Base-by-base conservation (phyloP, 257 asterid genomes). In the Plantago ovata region DNA sequence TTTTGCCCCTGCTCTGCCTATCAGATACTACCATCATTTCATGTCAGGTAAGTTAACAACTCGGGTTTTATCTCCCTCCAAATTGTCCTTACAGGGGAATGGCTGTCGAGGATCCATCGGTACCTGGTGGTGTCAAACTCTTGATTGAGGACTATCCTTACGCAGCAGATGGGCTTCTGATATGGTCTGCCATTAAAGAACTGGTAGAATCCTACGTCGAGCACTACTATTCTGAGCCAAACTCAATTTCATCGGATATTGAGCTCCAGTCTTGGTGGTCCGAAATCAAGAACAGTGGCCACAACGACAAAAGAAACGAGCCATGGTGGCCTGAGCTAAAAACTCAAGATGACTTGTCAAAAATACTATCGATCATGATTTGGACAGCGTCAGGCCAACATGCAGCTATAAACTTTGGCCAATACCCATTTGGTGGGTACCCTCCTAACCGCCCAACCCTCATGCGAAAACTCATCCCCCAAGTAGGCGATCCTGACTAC, bases 311-410 rank as follows among this genome's bases (percentile, higher is more conserved):
- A 58, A 74, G 80, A 72, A 62, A 84, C 0, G 95, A 89, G 72
- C 75, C 90, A 0, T 89, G 97, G 97, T 89, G 97, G 97, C 95
- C 95, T 22, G 73, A 72, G 13, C 97, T 86, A 38, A 36, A 44
- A 1, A 86, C 90, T 9, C 85, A 82, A 45, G 87, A 80, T 45
- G 97, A 84, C 63, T 78, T 89, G 56, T 75, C 88, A 0, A 56
- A 63, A 61, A 86, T 89, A 20, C 79, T 89, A 10, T 63, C 95
- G 42, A 89, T 74, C 14, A 89, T 89, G 64, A 84, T 89, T 42
- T 89, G 97, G 97, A 68, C 73, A 6, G 94, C 94, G 52, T 89
- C 97, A n/a, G 95, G 90, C 47, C 95, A 89, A 72, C 97, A 86
- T 50, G 97, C 97, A 23, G 97, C 95, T n/a, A 79, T 89, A 60